These are phyloP conservation scores for Phtheirospermum japonicum DNA, from an alignment of 257 asterid species.

Conservation along the genomic window DNA sequence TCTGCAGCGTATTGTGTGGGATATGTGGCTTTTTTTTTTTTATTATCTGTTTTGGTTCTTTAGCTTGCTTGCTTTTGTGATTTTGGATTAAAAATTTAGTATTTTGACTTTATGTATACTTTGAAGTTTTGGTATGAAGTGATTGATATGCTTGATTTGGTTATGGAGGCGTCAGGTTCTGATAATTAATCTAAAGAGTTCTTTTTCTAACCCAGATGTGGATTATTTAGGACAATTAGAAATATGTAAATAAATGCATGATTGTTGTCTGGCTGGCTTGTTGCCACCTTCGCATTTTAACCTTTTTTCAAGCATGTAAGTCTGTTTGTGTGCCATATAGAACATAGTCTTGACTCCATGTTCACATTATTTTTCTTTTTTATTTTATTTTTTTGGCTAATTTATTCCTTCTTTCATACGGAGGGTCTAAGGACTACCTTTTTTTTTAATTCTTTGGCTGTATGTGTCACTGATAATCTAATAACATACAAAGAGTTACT, in stretches of 20 bases:
- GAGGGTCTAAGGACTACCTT: background rate
- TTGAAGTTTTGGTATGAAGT: background rate
- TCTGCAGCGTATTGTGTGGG: slow-evolving; percentile 3
- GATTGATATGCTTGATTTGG: slow-evolving; percentile 8
- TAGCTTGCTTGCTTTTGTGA: slow-evolving; percentile 16
- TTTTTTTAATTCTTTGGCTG: background rate
- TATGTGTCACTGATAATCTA: background rate
- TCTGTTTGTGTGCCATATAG: background rate
- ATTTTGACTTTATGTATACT: background rate
- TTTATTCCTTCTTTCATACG: background rate
- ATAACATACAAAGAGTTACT: background rate
- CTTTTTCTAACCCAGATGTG: slow-evolving; percentile 1
- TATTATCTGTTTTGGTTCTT: background rate
- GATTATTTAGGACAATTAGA: background rate
- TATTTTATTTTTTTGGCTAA: background rate
- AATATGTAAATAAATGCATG: too few relatives aligned
- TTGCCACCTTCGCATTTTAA: too few relatives aligned
- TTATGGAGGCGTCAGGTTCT: background rate
- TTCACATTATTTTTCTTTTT: background rate
- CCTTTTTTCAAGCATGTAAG: background rate
- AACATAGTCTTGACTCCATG: background rate
- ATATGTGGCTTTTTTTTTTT: background rate
- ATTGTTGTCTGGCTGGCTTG: too few relatives aligned
- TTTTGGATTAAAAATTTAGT: background rate
- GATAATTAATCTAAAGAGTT: slow-evolving; percentile 7